phyloP scores from a whole-genome alignment of 163 green algal species.

The Scenedesmus sp. region DNA sequence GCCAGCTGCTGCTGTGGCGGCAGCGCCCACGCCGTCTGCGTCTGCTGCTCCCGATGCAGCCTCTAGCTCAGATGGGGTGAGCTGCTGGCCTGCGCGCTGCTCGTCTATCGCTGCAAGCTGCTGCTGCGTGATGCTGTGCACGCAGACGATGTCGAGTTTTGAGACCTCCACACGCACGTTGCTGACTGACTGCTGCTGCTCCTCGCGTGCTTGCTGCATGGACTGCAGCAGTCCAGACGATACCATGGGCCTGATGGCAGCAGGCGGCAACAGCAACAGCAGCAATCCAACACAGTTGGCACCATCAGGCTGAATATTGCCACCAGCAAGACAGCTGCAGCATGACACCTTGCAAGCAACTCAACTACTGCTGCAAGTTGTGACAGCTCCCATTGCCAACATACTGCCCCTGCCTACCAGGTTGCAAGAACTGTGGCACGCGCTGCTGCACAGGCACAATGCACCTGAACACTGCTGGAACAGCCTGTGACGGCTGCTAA shows the following conservation, averaged over 20 bases:
- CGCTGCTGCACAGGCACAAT: neutral
- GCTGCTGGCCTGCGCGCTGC: neutral
- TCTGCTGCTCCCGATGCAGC: neutral
- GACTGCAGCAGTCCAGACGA: constrained; percentile 24
- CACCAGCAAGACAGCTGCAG: too few relatives aligned
- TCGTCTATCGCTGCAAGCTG: constrained; percentile 25
- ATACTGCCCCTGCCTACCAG: too few relatives aligned
- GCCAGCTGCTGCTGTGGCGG: neutral
- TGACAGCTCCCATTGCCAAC: too few relatives aligned
- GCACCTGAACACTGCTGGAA: neutral
- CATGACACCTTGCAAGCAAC: too few relatives aligned
- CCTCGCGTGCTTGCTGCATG: constrained; percentile 5
- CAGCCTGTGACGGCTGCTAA: neutral
- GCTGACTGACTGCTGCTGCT: neutral
- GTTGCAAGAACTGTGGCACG: neutral
- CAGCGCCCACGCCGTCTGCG: neutral
- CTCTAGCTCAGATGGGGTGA: neutral
- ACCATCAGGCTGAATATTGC: too few relatives aligned
- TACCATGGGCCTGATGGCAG: constrained; percentile 14
- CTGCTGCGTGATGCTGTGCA: constrained; percentile 2
- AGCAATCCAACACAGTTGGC: too few relatives aligned
- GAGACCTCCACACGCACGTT: neutral
- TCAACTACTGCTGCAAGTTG: too few relatives aligned
- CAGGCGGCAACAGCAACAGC: neutral
- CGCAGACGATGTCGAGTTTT: neutral